A percentile compares a stretch with the other conserved stretches of the same genome.
These are phyloP conservation scores for Dryadomyces quercivorus DNA, from an alignment of 2,329 filamentous ascomycete species.

Conservation along the genomic window DNA sequence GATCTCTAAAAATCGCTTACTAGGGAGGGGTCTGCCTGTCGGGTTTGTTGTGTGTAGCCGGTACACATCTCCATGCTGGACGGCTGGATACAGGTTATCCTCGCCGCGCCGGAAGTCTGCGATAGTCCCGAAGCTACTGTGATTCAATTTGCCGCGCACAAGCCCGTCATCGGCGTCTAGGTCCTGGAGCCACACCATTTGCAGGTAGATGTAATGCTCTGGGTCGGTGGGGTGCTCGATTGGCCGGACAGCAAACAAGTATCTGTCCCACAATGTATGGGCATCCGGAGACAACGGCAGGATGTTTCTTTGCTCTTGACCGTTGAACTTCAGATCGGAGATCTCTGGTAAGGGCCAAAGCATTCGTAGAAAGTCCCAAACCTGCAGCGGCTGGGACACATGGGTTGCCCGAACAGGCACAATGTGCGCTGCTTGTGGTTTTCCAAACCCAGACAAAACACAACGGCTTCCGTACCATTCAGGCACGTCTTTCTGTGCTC, in stretches of 20 bases:
- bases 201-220: neutral
- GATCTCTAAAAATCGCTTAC: neutral
- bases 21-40: neutral
- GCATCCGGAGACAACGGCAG: too few relatives aligned
- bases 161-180: neutral
- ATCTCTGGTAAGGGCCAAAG: too few relatives aligned
- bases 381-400: too few relatives aligned
- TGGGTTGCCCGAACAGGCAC: too few relatives aligned
- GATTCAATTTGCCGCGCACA: neutral
- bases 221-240: neutral
- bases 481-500: too few relatives aligned
- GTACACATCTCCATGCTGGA: constrained; percentile 5
- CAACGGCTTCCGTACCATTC: too few relatives aligned
- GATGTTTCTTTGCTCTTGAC: too few relatives aligned
- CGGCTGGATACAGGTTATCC: neutral
- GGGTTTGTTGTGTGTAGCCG: constrained; percentile 1
- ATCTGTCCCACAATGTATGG: neutral
- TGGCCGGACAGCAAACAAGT: neutral
- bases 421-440: too few relatives aligned
- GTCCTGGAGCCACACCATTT: constrained; percentile 2
- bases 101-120: constrained; percentile 3
- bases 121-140: neutral
- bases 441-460: too few relatives aligned
- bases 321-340: too few relatives aligned
- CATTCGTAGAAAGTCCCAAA: too few relatives aligned